These are phyloP conservation scores for Trypanosomatidae sp. DNA, from an alignment of 208 protist species.

Conservation along the genomic window DNA sequence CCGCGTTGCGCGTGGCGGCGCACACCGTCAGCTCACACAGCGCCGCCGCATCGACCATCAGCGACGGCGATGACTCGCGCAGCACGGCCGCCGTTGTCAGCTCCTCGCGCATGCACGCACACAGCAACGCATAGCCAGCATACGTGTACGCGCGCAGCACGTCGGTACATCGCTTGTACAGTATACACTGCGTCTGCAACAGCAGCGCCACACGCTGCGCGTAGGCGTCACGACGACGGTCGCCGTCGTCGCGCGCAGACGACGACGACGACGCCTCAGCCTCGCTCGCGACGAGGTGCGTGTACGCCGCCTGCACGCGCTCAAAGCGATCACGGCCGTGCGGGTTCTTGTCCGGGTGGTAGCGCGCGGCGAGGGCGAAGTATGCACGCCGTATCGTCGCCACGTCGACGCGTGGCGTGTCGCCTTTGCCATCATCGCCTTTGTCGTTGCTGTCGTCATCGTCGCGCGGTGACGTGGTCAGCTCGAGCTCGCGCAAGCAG, in stretches of 20 bases:
- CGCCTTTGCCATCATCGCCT: neutral
- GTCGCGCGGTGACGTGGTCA: conserved; percentile 7
- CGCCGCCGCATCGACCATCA: conserved; percentile 75
- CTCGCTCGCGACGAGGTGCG: conserved; percentile 52
- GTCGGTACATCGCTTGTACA: conserved; percentile 77
- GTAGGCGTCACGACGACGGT: no score
- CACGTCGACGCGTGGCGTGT: neutral
- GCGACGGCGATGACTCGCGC: conserved; percentile 35
- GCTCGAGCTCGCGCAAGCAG: conserved; percentile 61
- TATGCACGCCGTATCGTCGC: conserved; percentile 85
- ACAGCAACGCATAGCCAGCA: conserved; percentile 86
- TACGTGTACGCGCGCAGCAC: conserved; percentile 89
- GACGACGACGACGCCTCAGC: conserved; percentile 7
- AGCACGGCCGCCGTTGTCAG: conserved; percentile 45
- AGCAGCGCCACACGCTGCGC: conserved; percentile 53
- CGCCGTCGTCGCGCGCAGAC: conserved; percentile 3
- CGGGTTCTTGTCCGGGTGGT: conserved; percentile 96
- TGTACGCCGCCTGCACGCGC: conserved; percentile 81
- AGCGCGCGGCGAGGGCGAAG: conserved; percentile 84
- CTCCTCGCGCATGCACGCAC: conserved; percentile 68
- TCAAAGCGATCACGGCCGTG: conserved; percentile 91
- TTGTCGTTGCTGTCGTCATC: neutral
- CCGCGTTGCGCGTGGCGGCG: conserved; percentile 87
- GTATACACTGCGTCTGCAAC: conserved; percentile 86
- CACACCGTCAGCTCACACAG: conserved; percentile 85